Evolutionary conservation across 768 basidiomycete species (phyloP), one percentile per base, ranked within the genome.

Genomic region (Leccinellum rugosiceps): DNA sequence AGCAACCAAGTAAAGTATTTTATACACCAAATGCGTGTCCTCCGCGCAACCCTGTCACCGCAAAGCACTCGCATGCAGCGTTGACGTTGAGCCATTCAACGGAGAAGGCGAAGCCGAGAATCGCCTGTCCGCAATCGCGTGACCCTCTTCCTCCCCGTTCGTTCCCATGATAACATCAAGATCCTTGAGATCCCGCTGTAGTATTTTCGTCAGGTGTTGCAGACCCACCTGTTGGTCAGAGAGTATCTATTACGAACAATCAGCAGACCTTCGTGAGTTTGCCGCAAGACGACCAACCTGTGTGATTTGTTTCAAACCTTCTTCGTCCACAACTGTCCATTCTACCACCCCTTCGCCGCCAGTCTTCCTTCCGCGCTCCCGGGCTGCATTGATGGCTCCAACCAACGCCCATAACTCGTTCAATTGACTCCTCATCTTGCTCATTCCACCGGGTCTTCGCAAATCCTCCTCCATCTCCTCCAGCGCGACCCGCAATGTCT

Each of bases 281-380:
- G 11, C 50, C 17, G 28, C 58, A 58, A 51, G 35, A 46, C 8
- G 48, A 67, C 77, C 17, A 57, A 89, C 90, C 80, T 88, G 85
- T 4, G 85, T 77, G 55, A 94, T 84, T 69, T 90, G 85, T 48
- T 83, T 77, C 55, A 94, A 73, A 1, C 92, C 92, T 2, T 92
- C 90, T 65, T 91, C 89, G 68, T 94, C 92, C 3, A 90, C 88
- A n/a, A 93, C 89, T 0, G 84, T 81, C 90, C 90, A 92, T 63
- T 86, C 88, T 8, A 80, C 78, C 15, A 51, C 56, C 1, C 77
- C 78, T 15, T 77, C 79, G 13, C 66, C 64, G 30, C 71, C 73
- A 21, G 66, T 71, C 59, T 79, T 78, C 58, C 75, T 71, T 48
- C 77, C 79, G 43, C 77, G 72, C 64, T 87, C 84, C 63, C 79